Base-by-base conservation (phyloP, 2,329 filamentous ascomycete species). In the Penicillium freii region DNA sequence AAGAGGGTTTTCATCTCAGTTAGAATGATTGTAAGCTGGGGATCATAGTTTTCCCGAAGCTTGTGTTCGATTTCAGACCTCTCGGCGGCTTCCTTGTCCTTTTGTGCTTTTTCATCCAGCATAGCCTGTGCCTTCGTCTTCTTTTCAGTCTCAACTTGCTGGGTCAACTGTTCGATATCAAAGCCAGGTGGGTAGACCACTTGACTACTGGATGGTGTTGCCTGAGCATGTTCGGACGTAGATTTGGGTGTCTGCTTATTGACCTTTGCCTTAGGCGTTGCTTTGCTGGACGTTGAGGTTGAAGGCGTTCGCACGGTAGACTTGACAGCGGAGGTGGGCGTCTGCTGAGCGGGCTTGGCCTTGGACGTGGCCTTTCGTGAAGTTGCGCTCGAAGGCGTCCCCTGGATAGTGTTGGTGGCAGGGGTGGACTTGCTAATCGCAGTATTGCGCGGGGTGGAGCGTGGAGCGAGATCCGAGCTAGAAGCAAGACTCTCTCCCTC, bases 401-500 rank as follows among this genome's bases (percentile, higher is more conserved):
- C 40, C 21, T 25, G 10, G n/a, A n/a, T 21, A 19, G 39, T 3
- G 13, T 38, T 27, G 13, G 34, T 21, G n/a, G 5, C 4, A 5
- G 34, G n/a, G 15, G 23, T 2, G 5, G 31, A n/a, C 13, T 31
- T 46, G 31, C 1, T 27, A 1, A 25, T 34, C 11, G 44, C 5
- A 21, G 34, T 9, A 5, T 25, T 33, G 19, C 44, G 44, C 8
- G 27, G 51, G 2, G 44, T 54, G 10, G 51, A 49, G 19, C 27
- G 44, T 17, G 27, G 33, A 17, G 17, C 27, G 2, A 27, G 5
- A 9, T 54, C 36, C 7, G n/a, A 19, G 31, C 29, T 51, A 11
- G 45, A 51, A 13, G 61, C 23, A 39, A 62, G 27, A 5, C 66
- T 60, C 11, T 63, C 63, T 10, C 53, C 60, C 9, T 67, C 68